Percentiles rank a stretch among this genome's conserved stretches.
These are phyloP conservation scores for Coccomyxa sp. DNA, from an alignment of 139 green algal species.

Conservation along the genomic window DNA sequence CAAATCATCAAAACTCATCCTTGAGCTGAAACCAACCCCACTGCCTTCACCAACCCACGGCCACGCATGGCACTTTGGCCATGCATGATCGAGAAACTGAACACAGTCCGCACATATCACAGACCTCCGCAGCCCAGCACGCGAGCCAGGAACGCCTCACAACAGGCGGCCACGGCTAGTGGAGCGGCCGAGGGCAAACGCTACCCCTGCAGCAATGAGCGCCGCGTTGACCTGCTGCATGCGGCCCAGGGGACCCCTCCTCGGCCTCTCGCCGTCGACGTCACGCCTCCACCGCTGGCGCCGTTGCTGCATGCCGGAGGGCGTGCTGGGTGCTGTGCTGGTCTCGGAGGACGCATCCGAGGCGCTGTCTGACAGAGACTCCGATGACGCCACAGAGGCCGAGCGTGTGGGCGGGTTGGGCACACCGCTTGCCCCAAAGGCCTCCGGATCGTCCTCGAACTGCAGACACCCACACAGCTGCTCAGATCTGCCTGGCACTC, in stretches of 20 bases:
- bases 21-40: too few relatives aligned
- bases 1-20: too few relatives aligned
- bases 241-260: background rate
- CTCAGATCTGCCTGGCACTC: background rate
- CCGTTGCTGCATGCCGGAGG: background rate
- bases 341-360: background rate
- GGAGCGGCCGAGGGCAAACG: slow-evolving; percentile 22
- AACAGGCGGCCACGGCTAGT: background rate
- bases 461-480: background rate
- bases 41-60: too few relatives aligned
- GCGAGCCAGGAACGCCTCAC: too few relatives aligned
- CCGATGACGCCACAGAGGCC: background rate
- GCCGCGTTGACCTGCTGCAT: slow-evolving; percentile 24
- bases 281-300: background rate
- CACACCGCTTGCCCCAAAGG: slow-evolving; percentile 21
- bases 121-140: too few relatives aligned
- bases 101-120: too few relatives aligned
- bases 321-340: background rate
- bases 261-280: background rate
- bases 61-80: too few relatives aligned
- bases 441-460: slow-evolving; percentile 18
- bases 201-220: slow-evolving; percentile 33
- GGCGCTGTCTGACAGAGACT: background rate
- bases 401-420: slow-evolving; percentile 4
- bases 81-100: too few relatives aligned